Evolutionary conservation across 73 alveolate genomes (phyloP).

Genomic region (Paramecium sexaurelia): DNA sequence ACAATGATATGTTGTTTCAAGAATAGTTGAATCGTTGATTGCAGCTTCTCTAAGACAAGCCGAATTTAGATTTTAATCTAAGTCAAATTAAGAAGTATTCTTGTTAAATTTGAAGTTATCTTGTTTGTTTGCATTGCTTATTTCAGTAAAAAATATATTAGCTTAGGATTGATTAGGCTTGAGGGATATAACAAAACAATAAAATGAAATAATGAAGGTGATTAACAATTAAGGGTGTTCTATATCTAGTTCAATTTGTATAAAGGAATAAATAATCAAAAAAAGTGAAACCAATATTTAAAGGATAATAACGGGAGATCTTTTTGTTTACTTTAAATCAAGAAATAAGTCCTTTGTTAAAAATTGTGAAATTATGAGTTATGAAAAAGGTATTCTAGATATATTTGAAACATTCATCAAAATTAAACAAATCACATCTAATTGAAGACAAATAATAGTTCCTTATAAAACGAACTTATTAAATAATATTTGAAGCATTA

Average conservation of each 20-base stretch:
- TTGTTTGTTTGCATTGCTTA: not conserved
- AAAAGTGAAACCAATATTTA: not conserved
- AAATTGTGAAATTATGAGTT: not conserved
- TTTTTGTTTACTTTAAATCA: not conserved
- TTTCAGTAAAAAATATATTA: not conserved
- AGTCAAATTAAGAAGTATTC: not conserved
- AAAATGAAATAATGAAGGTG: not conserved
- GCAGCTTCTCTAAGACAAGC: not conserved
- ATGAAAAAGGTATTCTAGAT: not conserved
- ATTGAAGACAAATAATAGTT: conserved; percentile 18
- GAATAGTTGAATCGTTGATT: not conserved
- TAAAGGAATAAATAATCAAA: not conserved
- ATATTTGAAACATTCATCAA: not conserved
- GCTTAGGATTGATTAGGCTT: not conserved
- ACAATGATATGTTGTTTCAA: not conserved
- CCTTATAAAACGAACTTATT: not conserved
- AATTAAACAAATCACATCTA: not conserved
- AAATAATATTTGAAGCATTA: not conserved
- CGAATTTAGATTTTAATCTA: not conserved
- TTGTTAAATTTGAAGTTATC: not conserved
- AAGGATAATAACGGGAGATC: not conserved
- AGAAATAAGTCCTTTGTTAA: not conserved
- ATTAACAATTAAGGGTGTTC: not conserved
- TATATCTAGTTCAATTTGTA: not conserved
- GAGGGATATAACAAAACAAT: not conserved